These are phyloP conservation scores for Platanthera zijinensis DNA, from an alignment of 106 monocot genomes.

Conservation along the genomic window DNA sequence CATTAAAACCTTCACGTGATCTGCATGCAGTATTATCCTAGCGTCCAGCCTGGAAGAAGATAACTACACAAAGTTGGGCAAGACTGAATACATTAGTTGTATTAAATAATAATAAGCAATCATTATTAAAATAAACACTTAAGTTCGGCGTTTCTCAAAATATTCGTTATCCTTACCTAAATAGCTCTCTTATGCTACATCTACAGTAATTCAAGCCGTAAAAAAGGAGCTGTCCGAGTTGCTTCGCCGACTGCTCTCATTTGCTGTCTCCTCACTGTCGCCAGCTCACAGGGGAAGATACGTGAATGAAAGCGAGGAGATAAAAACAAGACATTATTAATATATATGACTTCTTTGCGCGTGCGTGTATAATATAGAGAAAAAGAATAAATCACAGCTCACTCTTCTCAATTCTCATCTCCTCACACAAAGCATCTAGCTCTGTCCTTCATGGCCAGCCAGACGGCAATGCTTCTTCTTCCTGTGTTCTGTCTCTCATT, in stretches of 20 bases:
- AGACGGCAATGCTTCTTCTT: neutral
- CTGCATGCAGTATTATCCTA: neutral
- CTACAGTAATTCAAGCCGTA: neutral
- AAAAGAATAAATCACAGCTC: neutral
- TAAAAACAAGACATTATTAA: too few species aligned
- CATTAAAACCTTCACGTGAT: neutral
- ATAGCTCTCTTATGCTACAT: too few species aligned
- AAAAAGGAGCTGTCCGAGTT: neutral
- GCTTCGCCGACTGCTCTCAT: neutral
- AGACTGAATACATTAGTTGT: neutral
- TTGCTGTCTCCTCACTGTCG: neutral
- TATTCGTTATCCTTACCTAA: too few species aligned
- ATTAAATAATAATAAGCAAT: neutral
- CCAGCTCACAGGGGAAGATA: neutral
- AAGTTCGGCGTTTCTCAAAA: too few species aligned
- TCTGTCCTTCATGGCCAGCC: neutral
- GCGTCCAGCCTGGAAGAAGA: neutral
- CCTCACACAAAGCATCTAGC: neutral
- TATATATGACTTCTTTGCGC: neutral
- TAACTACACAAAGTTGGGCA: neutral
- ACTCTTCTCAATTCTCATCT: neutral
- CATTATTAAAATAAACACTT: too few species aligned
- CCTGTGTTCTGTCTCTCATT: constrained; percentile 1
- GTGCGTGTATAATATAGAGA: too few species aligned
- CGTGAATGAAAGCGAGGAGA: neutral